phyloP scores from a whole-genome alignment of 2,329 filamentous ascomycete genomes.

The Botrytis aclada region DNA sequence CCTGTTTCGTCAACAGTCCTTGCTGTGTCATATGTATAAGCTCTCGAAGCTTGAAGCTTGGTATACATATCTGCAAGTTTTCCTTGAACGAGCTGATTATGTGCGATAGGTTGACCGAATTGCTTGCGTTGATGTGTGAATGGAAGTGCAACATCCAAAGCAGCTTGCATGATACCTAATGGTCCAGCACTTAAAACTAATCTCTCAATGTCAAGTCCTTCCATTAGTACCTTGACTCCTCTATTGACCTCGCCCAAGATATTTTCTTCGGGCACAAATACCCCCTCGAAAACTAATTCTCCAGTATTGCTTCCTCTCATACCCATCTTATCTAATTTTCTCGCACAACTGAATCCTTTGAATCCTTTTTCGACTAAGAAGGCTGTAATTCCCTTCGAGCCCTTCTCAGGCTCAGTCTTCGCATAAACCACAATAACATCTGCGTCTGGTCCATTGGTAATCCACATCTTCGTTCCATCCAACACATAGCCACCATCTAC shows the following conservation, averaged over 20 bases:
- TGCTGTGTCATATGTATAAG: slow-evolving; percentile 86
- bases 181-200: slow-evolving; percentile 89
- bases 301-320: slow-evolving; percentile 98
- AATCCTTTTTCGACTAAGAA: slow-evolving; percentile 75
- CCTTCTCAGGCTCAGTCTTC: slow-evolving; percentile 79
- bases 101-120: slow-evolving; percentile 80
- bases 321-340: slow-evolving; percentile 95
- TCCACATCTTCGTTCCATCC: slow-evolving; percentile 88
- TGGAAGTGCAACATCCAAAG: slow-evolving; percentile 79
- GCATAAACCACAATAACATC: slow-evolving; percentile 93
- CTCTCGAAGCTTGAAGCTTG: slow-evolving; percentile 76
- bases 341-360: slow-evolving; percentile 77
- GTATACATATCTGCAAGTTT: slow-evolving; percentile 98
- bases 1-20: slow-evolving; percentile 73
- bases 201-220: slow-evolving; percentile 89
- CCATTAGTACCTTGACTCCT: slow-evolving; percentile 90
- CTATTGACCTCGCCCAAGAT: slow-evolving; percentile 76
- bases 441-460: slow-evolving; percentile 97
- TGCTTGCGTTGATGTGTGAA: slow-evolving; percentile 88
- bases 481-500: slow-evolving; percentile 83
- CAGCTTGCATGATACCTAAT: slow-evolving; percentile 89
- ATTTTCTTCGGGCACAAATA: slow-evolving; percentile 83
- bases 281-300: slow-evolving; percentile 84
- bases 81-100: slow-evolving; percentile 90
- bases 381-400: slow-evolving; percentile 88